These are phyloP conservation scores for Acanthamoeba triangularis DNA, from an alignment of 208 protist species.

Conservation along the genomic window DNA sequence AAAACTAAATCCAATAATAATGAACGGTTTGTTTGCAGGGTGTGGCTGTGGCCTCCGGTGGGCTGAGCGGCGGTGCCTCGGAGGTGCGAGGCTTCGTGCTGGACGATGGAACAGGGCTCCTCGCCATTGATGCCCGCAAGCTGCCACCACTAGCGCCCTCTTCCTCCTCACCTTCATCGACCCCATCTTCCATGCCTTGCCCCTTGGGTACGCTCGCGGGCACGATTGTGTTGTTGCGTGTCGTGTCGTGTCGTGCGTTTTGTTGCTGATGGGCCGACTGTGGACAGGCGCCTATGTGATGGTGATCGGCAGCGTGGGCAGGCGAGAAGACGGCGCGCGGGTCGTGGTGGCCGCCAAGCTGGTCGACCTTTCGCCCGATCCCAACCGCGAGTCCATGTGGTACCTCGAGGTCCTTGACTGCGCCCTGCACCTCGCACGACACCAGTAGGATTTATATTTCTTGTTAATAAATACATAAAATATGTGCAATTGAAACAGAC, in stretches of 20 bases:
- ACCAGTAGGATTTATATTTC: not conserved
- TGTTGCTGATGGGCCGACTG: not conserved
- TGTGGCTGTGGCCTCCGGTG: not conserved
- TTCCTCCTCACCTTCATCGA: not conserved
- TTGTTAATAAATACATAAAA: too few relatives aligned
- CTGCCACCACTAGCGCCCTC: not conserved
- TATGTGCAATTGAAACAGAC: too few relatives aligned
- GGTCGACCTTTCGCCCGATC: not conserved
- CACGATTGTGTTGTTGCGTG: not conserved
- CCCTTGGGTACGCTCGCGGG: not conserved
- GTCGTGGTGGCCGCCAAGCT: not conserved
- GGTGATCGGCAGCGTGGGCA: not conserved
- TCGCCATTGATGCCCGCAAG: not conserved
- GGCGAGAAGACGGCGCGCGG: not conserved
- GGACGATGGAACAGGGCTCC: not conserved
- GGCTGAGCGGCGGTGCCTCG: not conserved
- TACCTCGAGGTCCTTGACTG: not conserved
- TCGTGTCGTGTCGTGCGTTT: not conserved
- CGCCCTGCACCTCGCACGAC: not conserved
- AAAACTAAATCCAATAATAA: not conserved
- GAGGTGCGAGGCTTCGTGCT: not conserved
- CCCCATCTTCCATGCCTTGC: not conserved
- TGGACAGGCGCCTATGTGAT: not conserved
- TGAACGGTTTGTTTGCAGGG: not conserved
- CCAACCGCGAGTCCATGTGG: conserved; percentile 45